Evolutionary conservation across 441 rosid genomes (phyloP), one percentile per base, ranked within the genome.

Genomic region (Pelargonium australe): DNA sequence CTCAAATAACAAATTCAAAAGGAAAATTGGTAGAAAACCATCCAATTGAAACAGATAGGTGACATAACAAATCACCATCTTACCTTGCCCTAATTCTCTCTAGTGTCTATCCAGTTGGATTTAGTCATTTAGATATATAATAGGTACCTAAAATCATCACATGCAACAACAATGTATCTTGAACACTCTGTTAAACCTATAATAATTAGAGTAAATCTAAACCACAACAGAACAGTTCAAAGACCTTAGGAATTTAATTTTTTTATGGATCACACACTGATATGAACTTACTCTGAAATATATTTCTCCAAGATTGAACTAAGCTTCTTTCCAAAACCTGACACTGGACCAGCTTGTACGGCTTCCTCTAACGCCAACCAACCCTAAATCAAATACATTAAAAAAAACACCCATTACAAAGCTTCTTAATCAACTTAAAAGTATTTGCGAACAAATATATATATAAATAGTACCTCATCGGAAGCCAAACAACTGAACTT

Each of bases 321-420:
- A 68, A 89, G 83, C 79, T 82, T 84, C 82, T 65, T 85, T 72
- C 96, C 98, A 67, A 92, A 92, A 75, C 90, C 85, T 60, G 85
- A 58, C 40, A 89, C 82, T 16, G 80, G 84, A 65, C 88, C 91
- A 66, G 68, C 76, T 83, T 87, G 83, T 60, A 77, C 94, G 51
- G 84, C 87, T 76, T 84, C 86, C 67, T 82, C 80, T 81, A 89
- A 70, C 64, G 74, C 85, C 80, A 81, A 72, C 96, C 96, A 90
- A 57, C 66, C 82, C 96, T 90, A 68, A 28, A 72, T 23, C 45
- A 71, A 68, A 58, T 74, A 7, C 44, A 71, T 37, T 37, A 37
- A 76, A 16, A 67, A 73, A 70, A 70, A 25, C 66, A 47, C 25
- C 61, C 31, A 66, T 63, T 41, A 70, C 28, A 67, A 73, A 69